Conservation (phyloP, 1,284 basidiomycete species). For the Ganoderma lucidum region DNA sequence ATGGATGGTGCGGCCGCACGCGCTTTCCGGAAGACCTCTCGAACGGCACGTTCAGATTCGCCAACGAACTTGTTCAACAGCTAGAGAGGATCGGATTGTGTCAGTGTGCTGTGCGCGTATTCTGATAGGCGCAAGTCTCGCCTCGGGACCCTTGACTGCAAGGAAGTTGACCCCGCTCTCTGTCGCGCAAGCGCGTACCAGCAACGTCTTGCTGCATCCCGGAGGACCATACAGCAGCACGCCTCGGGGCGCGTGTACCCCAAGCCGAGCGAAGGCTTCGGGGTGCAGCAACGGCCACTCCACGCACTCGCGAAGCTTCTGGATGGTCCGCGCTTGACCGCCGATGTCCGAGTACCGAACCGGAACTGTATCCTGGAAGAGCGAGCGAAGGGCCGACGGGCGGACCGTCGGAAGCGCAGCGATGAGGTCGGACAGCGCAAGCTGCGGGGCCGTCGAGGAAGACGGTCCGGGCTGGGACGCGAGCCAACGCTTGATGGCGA, state of each 20-base stretch:
- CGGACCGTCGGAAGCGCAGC: conserved; percentile 81
- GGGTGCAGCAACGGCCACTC: conserved; percentile 95
- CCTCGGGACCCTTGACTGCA: conserved; percentile 98
- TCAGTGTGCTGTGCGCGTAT: conserved; percentile 14
- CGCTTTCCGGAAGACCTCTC: conserved; percentile 96
- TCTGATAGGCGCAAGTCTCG: conserved; percentile 43
- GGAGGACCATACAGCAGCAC: conserved; percentile 97
- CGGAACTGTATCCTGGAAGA: conserved; percentile 88
- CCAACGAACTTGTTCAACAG: conserved; percentile 97
- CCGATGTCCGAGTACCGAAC: conserved; percentile 92
- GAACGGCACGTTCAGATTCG: conserved; percentile 93
- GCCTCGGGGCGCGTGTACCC: conserved; percentile 90
- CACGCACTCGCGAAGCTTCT: conserved; percentile 86
- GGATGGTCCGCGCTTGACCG: conserved; percentile 82
- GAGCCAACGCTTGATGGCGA: conserved; percentile 88
- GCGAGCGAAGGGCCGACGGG: conserved; percentile 93
- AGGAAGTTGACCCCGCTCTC: conserved; percentile 98
- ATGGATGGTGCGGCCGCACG: conserved; percentile 94
- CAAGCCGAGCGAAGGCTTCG: conserved; percentile 86
- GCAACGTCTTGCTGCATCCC: conserved; percentile 96
- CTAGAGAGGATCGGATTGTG: conserved; percentile 48
- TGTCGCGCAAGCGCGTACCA: conserved; percentile 93
- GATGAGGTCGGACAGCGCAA: conserved; percentile 74
- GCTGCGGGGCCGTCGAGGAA: conserved; percentile 44
- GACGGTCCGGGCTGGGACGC: conserved; percentile 42